Percentiles rank a stretch among this genome's conserved stretches.
phyloP scores from a whole-genome alignment of 2,329 filamentous ascomycete genomes.

The Mollisia scopiformis region DNA sequence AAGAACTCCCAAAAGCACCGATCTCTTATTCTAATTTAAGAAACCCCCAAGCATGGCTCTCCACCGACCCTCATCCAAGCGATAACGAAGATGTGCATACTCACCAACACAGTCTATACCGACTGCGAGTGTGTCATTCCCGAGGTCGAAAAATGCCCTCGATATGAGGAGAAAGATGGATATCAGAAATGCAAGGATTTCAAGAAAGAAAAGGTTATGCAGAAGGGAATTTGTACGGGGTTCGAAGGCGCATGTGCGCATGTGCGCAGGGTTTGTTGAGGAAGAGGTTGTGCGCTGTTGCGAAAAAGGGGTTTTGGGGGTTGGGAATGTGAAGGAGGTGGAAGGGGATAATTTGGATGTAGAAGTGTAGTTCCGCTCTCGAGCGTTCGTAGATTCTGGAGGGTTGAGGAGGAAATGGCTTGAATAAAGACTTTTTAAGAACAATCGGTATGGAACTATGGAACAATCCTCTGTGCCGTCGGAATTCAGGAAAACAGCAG shows the following conservation, averaged over 20 bases:
- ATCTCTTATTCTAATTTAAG: too few species aligned
- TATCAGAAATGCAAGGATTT: neutral
- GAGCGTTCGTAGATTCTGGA: too few species aligned
- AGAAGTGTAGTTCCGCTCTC: too few species aligned
- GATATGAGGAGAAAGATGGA: neutral
- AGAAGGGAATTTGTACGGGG: neutral
- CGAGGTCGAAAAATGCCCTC: neutral
- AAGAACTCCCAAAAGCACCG: too few species aligned
- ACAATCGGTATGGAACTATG: too few species aligned
- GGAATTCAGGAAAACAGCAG: too few species aligned
- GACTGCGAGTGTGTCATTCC: neutral
- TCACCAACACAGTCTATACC: neutral
- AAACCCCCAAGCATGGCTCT: too few species aligned
- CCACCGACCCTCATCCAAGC: too few species aligned
- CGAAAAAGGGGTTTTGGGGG: too few species aligned
- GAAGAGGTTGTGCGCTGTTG: neutral
- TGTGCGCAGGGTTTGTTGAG: neutral
- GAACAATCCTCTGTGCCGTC: too few species aligned
- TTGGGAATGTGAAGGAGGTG: neutral
- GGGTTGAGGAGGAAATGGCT: neutral
- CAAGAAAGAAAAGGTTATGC: neutral
- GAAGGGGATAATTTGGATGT: neutral
- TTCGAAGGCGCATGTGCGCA: neutral
- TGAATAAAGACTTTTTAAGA: too few species aligned
- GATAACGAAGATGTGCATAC: neutral